These are phyloP conservation scores for Tylopilus rubrobrunneus DNA, from an alignment of 768 basidiomycete genomes.

Conservation along the genomic window DNA sequence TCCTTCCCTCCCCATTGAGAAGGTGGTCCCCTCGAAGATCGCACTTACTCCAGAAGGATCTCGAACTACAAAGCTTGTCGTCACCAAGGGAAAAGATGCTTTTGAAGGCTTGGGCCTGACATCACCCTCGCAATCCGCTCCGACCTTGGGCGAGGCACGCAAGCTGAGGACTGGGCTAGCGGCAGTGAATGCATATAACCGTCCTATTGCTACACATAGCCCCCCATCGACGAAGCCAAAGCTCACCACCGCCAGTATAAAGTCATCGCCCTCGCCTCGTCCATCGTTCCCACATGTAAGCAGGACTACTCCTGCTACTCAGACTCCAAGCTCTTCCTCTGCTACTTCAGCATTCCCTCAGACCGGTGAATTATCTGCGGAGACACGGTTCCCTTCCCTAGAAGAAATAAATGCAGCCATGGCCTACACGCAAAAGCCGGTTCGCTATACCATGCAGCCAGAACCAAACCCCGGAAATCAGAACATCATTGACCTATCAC, in stretches of 20 bases:
- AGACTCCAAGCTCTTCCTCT: slow-evolving; percentile 35
- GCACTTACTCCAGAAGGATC: slow-evolving; percentile 28
- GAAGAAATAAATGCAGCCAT: slow-evolving; percentile 67
- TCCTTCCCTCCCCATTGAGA: slow-evolving; percentile 11
- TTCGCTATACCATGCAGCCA: slow-evolving; percentile 14
- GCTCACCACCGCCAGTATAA: slow-evolving; percentile 10
- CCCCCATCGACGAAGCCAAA: slow-evolving; percentile 22
- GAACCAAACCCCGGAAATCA: slow-evolving; percentile 12
- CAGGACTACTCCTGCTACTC: slow-evolving; percentile 13
- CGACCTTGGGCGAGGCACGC: slow-evolving; percentile 74
- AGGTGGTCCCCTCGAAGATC: slow-evolving; percentile 20
- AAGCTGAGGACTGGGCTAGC: slow-evolving; percentile 69
- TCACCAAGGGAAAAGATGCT: slow-evolving; percentile 58
- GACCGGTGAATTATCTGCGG: slow-evolving; percentile 46
- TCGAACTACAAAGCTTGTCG: slow-evolving; percentile 28
- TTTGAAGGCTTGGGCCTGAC: slow-evolving; percentile 70
- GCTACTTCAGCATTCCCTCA: slow-evolving; percentile 33
- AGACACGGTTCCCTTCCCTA: slow-evolving; percentile 81
- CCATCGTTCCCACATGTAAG: slow-evolving; percentile 16
- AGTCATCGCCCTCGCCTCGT: slow-evolving; percentile 29
- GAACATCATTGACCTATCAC: slow-evolving; percentile 21
- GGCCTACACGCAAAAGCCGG: slow-evolving; percentile 22
- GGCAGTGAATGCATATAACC: slow-evolving; percentile 39
- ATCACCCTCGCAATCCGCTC: slow-evolving; percentile 43
- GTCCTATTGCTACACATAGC: slow-evolving; percentile 8